Evolutionary conservation across 2,329 filamentous ascomycete species (phyloP).

Genomic region (Xylariaceae sp.): DNA sequence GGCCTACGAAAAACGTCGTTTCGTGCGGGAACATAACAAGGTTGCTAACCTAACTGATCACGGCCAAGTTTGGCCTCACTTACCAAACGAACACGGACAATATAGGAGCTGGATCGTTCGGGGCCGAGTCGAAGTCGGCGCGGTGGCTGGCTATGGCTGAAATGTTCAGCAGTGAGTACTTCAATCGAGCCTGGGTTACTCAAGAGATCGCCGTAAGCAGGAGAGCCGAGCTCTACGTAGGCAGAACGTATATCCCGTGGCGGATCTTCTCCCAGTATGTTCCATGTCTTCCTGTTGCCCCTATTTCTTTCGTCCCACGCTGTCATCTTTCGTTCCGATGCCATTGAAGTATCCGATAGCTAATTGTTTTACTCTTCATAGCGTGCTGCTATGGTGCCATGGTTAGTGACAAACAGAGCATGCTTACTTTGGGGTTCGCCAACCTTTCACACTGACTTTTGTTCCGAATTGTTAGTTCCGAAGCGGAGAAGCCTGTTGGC

Average conservation of each 20-base stretch:
- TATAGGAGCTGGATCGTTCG: background rate
- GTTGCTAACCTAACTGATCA: too few species aligned
- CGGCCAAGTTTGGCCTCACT: background rate
- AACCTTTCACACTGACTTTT: too few species aligned
- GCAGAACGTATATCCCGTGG: conserved; percentile 11
- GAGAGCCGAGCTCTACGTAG: conserved; percentile 10
- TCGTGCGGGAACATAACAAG: background rate
- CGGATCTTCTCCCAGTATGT: conserved; percentile 5
- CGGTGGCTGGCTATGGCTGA: conserved; percentile 9
- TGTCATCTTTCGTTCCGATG: too few species aligned
- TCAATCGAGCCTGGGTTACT: conserved; percentile 12
- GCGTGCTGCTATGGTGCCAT: conserved; percentile 5
- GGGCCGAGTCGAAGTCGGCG: background rate
- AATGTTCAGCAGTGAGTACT: conserved; percentile 13
- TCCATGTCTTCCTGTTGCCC: too few species aligned
- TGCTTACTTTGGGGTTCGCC: too few species aligned
- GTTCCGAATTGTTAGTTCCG: too few species aligned
- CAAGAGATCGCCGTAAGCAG: conserved; percentile 12
- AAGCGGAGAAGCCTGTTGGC: conserved; percentile 6
- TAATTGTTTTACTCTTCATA: background rate
- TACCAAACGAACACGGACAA: conserved; percentile 3
- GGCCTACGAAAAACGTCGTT: too few species aligned
- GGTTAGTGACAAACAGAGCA: conserved; percentile 1
- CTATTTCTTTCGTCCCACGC: too few species aligned
- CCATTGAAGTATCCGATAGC: too few species aligned